phyloP scores from a whole-genome alignment of 2,329 filamentous ascomycete species.

The Camptophora hylomeconis region DNA sequence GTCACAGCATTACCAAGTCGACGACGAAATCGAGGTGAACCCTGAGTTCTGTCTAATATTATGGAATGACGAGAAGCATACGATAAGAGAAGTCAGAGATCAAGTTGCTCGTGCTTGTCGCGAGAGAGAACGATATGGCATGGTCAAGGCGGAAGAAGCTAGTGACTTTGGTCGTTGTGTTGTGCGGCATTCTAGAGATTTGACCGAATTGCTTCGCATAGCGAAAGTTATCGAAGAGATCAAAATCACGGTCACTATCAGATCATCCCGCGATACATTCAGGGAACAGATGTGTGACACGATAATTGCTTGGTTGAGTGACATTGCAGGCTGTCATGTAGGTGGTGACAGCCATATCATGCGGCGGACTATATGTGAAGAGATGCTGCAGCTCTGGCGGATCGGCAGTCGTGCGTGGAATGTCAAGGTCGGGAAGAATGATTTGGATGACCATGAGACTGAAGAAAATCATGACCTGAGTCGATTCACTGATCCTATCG shows the following conservation, averaged over 20 bases:
- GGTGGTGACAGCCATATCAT: constrained; percentile 68
- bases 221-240: constrained; percentile 86
- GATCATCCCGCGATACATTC: constrained; percentile 88
- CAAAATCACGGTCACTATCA: constrained; percentile 87
- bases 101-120: constrained; percentile 84
- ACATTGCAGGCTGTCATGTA: constrained; percentile 81
- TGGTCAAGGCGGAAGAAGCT: constrained; percentile 70
- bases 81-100: constrained; percentile 75
- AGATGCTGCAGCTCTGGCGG: constrained; percentile 77
- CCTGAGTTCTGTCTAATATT: constrained; percentile 73
- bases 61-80: constrained; percentile 99
- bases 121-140: constrained; percentile 55
- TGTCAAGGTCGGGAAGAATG: constrained; percentile 60
- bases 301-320: constrained; percentile 88
- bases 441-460: constrained; percentile 68
- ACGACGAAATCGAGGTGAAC: constrained; percentile 47
- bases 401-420: constrained; percentile 75
- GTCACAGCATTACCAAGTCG: constrained; percentile 57
- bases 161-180: constrained; percentile 80
- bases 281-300: constrained; percentile 98
- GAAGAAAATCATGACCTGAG: constrained; percentile 39
- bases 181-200: constrained; percentile 59
- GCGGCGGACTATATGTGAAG: constrained; percentile 73
- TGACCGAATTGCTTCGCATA: constrained; percentile 61
- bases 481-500: constrained; percentile 26